Conservation (phyloP, 2,329 filamentous ascomycete species). For the Phialophora verrucosa region DNA sequence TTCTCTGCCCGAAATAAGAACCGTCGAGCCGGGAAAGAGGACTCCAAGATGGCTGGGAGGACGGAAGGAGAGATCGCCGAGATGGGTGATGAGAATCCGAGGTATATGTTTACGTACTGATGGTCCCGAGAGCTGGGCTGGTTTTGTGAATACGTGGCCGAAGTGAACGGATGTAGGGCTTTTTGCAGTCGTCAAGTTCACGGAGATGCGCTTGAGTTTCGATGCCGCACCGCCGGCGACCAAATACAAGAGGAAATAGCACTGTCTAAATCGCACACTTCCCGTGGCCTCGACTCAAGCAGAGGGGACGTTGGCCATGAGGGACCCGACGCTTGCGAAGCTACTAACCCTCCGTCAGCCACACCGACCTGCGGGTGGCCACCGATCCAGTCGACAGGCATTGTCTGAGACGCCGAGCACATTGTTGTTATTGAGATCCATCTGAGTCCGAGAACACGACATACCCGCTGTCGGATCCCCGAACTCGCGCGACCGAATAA, state of each 20-base stretch:
- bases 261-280: neutral
- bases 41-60: slow-evolving; percentile 48
- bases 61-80: slow-evolving; percentile 51
- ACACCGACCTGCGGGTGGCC: neutral
- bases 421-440: neutral
- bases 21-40: slow-evolving; percentile 45
- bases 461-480: neutral
- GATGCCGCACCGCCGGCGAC: neutral
- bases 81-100: slow-evolving; percentile 51
- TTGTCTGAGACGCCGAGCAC: neutral
- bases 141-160: neutral
- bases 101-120: slow-evolving; percentile 47
- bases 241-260: neutral
- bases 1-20: slow-evolving; percentile 56
- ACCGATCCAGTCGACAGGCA: neutral
- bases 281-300: neutral
- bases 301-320: neutral
- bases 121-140: slow-evolving; percentile 9
- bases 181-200: neutral
- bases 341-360: neutral
- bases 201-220: neutral
- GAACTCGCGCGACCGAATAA: neutral
- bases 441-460: neutral
- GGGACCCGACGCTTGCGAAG: neutral
- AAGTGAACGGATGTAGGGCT: neutral